Evolutionary conservation across 805 yeast genomes (phyloP), one percentile per base, ranked within the genome.

Genomic region (Tetrapisispora pingtungensis): DNA sequence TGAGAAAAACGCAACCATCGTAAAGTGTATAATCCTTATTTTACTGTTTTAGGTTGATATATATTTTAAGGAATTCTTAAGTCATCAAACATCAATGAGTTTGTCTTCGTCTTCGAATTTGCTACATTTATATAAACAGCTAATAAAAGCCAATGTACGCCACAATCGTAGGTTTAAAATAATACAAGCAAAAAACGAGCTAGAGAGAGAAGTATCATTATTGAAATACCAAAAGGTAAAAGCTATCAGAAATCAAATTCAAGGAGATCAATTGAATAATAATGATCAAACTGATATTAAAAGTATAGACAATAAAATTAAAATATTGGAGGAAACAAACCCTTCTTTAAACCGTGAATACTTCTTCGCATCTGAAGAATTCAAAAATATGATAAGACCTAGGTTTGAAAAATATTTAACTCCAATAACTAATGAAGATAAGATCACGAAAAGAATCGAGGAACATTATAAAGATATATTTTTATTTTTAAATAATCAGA

Each of bases 401-500:
- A 40, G 51, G 5, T 37, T 47, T n/a, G 42, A 48, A 30, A 38
- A 41, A 14, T 22, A 45, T 19, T 24, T 47, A 14, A 46, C 31
- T 27, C 44, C 46, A 8, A 33, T n/a, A 18, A 41, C 4, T n/a
- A 26, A 20, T 34, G 17, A 33, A 46, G 13, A 30, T 8, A 24
- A 15, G 7, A 10, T 17, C 4, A 24, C 24, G 7, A 13, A 40
- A 17, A 32, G 33, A 17, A 18, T 43, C 48, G 1, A 46, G 31
- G 28, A 56, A 44, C 79, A 80, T 54, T 63, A 81, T 39, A 52
- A 59, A n/a, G 88, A 84, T 56, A 72, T 84, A 13, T 67, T 75
- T 4, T 66, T 71, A 10, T 90, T 77, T 58, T 66, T 90, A 43
- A 69, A 71, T 42, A 77, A 81, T 49, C 97, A 90, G 62, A 71